Evolutionary conservation across 169 alveolate species (phyloP).

Genomic region (Eimeria mitis): DNA sequence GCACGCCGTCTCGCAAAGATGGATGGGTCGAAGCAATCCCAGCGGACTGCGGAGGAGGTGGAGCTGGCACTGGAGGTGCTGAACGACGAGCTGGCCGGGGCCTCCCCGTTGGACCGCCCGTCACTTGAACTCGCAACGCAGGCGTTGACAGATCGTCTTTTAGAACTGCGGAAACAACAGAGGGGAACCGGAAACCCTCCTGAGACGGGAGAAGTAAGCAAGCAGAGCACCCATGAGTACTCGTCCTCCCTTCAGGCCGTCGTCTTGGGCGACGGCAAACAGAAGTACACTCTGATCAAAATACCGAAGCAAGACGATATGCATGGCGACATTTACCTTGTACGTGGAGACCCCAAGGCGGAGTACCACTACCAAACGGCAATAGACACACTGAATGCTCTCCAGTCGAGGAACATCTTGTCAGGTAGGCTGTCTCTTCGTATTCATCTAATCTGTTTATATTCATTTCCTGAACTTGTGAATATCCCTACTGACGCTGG

Average conservation of each 20-base stretch:
- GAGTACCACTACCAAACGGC: constrained; percentile 81
- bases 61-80: constrained; percentile 75
- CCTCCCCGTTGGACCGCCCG: constrained; percentile 79
- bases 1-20: neutral
- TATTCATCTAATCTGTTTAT: neutral
- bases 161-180: constrained; percentile 52
- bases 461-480: no score
- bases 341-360: constrained; percentile 77
- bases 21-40: constrained; percentile 37
- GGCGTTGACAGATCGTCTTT: constrained; percentile 68
- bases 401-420: constrained; percentile 66
- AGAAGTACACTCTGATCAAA: constrained; percentile 70
- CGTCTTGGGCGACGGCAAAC: constrained; percentile 70
- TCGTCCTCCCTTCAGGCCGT: constrained; percentile 52
- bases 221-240: constrained; percentile 50
- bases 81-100: constrained; percentile 81
- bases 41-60: constrained; percentile 78
- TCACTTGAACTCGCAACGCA: constrained; percentile 77
- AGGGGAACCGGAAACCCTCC: neutral
- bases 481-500: no score
- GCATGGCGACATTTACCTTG: constrained; percentile 47
- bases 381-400: constrained; percentile 72
- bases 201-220: neutral
- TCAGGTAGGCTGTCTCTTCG: constrained; percentile 11
- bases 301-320: constrained; percentile 58